Evolutionary conservation across 352 stramenopile species (phyloP).

Genomic region (Globisporangium paddicum): DNA sequence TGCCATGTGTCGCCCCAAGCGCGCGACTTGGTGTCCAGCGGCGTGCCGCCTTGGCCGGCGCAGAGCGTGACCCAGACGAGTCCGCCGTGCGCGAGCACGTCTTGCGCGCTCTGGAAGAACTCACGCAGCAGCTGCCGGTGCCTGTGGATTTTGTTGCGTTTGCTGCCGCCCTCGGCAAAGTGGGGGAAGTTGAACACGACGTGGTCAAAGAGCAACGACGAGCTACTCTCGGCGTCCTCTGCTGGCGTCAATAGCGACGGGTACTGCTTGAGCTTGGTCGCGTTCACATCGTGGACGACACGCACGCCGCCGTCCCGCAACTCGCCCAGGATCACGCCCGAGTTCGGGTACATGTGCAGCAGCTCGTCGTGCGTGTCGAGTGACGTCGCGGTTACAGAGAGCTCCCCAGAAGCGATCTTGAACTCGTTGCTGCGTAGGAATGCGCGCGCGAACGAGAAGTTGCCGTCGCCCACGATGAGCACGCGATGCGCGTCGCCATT

Average conservation of each 20-base stretch:
- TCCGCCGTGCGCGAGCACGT: slow-evolving; percentile 43
- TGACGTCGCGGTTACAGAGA: slow-evolving; percentile 56
- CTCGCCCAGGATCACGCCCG: slow-evolving; percentile 45
- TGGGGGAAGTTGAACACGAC: slow-evolving; percentile 89
- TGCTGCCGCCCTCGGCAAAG: slow-evolving; percentile 66
- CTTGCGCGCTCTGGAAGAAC: slow-evolving; percentile 66
- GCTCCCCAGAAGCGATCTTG: slow-evolving; percentile 8
- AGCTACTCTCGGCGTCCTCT: neutral
- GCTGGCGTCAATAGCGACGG: slow-evolving; percentile 2
- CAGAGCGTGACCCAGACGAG: slow-evolving; percentile 83
- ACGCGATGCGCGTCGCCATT: slow-evolving; percentile 21
- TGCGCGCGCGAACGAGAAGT: slow-evolving; percentile 81
- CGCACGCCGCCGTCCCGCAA: slow-evolving; percentile 36
- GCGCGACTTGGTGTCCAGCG: slow-evolving; percentile 53
- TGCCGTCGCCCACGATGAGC: slow-evolving; percentile 78
- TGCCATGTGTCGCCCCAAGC: slow-evolving; percentile 77
- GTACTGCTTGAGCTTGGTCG: slow-evolving; percentile 54
- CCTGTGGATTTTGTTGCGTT: slow-evolving; percentile 80
- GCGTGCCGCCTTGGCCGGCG: slow-evolving; percentile 73
- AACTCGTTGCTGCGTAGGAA: slow-evolving; percentile 49
- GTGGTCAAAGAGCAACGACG: slow-evolving; percentile 35
- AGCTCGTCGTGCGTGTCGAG: slow-evolving; percentile 66
- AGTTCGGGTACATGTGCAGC: slow-evolving; percentile 68
- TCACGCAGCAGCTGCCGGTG: slow-evolving; percentile 72
- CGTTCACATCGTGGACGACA: slow-evolving; percentile 71